phyloP scores from a whole-genome alignment of 2,329 filamentous ascomycete species.

The Podosphaera aphanis region DNA sequence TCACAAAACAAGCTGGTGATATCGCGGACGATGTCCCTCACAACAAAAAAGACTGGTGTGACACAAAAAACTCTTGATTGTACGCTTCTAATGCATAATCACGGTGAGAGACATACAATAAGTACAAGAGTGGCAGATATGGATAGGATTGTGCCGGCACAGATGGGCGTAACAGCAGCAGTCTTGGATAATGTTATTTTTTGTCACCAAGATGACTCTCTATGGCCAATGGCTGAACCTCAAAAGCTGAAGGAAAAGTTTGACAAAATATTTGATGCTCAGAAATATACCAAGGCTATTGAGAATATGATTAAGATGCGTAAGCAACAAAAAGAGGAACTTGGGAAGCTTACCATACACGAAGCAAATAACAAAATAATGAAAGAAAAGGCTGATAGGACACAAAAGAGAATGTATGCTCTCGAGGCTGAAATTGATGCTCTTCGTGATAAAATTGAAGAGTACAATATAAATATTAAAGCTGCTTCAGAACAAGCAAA shows the following conservation, averaged over 20 bases:
- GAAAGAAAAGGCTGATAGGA: conserved; percentile 61
- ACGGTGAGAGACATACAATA: conserved; percentile 56
- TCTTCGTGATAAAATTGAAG: conserved; percentile 32
- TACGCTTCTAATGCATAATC: conserved; percentile 48
- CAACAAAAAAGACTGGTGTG: conserved; percentile 55
- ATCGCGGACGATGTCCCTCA: conserved; percentile 65
- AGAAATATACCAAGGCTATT: conserved; percentile 93
- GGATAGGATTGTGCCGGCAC: conserved; percentile 61
- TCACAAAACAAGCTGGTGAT: conserved; percentile 60
- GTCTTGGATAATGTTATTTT: conserved; percentile 92
- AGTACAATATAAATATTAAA: conserved; percentile 23
- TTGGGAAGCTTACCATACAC: conserved; percentile 47
- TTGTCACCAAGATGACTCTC: conserved; percentile 90
- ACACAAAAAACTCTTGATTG: conserved; percentile 70
- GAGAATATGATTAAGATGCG: conserved; percentile 75
- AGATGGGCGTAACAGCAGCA: conserved; percentile 71
- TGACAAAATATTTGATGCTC: conserved; percentile 90
- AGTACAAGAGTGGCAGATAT: conserved; percentile 65
- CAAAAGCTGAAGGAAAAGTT: conserved; percentile 74
- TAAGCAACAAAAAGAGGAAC: conserved; percentile 59
- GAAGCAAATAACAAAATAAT: conserved; percentile 59
- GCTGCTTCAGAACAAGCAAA: conserved; percentile 36
- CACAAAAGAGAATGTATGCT: conserved; percentile 38
- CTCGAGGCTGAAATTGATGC: conserved; percentile 43
- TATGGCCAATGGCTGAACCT: conserved; percentile 90